phyloP scores from a whole-genome alignment of 192 early-diverging fungal species.

The Backusella australiensis region DNA sequence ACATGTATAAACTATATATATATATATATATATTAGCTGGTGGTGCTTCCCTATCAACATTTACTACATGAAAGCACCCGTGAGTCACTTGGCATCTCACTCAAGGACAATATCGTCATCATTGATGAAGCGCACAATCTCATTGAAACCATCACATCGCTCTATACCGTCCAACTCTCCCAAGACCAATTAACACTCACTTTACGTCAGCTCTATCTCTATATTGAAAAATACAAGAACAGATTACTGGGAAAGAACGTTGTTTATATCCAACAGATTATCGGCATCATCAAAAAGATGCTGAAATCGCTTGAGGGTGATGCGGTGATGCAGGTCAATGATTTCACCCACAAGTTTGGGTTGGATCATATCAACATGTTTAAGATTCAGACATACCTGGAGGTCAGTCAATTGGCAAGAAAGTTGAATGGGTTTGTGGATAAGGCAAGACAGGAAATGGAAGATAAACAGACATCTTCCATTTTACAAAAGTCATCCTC shows the following conservation, averaged over 20 bases:
- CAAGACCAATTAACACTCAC: conserved; percentile 50
- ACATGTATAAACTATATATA: background rate
- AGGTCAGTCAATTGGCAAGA: conserved; percentile 63
- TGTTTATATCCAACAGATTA: conserved; percentile 73
- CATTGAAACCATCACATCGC: conserved; percentile 70
- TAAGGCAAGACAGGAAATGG: conserved; percentile 21
- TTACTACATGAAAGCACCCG: conserved; percentile 73
- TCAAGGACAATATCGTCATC: conserved; percentile 77
- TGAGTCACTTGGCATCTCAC: conserved; percentile 68
- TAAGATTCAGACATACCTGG: conserved; percentile 68
- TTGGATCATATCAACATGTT: conserved; percentile 85
- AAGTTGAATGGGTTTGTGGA: conserved; percentile 62
- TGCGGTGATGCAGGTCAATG: conserved; percentile 55
- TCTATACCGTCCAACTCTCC: conserved; percentile 63
- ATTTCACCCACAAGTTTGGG: conserved; percentile 63
- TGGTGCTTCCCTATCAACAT: conserved; percentile 89
- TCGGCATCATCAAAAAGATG: conserved; percentile 58
- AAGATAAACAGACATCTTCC: conserved; percentile 9
- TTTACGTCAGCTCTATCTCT: conserved; percentile 56
- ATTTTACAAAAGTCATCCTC: background rate
- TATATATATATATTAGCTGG: conserved; percentile 48
- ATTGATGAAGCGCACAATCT: conserved; percentile 83
- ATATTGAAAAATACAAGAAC: conserved; percentile 66
- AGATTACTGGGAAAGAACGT: conserved; percentile 71
- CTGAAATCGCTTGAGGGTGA: conserved; percentile 22